A percentile compares a stretch with the other conserved stretches of the same genome.
Conservation (phyloP, 192 early-diverging fungal species). For the Gonapodya prolifera region DNA sequence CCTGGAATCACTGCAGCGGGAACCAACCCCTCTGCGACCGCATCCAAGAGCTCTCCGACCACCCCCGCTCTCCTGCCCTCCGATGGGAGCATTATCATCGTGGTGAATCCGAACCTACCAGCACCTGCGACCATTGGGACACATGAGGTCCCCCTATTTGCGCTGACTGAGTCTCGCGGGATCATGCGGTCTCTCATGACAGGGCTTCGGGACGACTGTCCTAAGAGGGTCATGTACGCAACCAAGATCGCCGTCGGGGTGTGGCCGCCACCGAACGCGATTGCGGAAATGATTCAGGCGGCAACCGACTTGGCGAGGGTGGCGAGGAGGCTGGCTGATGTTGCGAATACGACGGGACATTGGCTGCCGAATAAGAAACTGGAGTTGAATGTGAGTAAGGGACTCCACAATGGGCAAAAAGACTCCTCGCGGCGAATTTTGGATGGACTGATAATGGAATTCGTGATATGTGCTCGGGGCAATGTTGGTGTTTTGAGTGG, state of each 20-base stretch:
- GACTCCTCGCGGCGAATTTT: no score
- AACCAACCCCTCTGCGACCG: neutral
- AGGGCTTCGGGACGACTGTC: neutral
- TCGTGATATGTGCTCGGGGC: no score
- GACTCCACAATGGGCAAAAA: no score
- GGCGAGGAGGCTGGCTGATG: neutral
- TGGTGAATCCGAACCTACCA: neutral
- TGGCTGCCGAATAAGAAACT: neutral
- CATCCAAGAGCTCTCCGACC: neutral
- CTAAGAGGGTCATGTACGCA: conserved; percentile 19
- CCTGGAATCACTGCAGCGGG: neutral
- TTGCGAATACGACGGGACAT: neutral
- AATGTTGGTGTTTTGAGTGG: no score
- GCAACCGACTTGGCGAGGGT: neutral
- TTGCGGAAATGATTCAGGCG: conserved; percentile 26
- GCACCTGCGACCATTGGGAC: neutral
- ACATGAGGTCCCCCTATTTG: neutral
- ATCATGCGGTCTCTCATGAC: neutral
- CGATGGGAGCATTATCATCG: neutral
- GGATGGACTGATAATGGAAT: no score
- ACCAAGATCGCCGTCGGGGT: conserved; percentile 27
- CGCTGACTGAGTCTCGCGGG: neutral
- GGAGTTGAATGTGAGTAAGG: neutral
- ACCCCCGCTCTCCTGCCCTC: neutral
- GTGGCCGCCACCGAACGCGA: conserved; percentile 25